Percentiles rank a stretch among this genome's conserved stretches.
Evolutionary conservation across 129 eudicot species (phyloP).

Genomic region (Erigeron canadensis): DNA sequence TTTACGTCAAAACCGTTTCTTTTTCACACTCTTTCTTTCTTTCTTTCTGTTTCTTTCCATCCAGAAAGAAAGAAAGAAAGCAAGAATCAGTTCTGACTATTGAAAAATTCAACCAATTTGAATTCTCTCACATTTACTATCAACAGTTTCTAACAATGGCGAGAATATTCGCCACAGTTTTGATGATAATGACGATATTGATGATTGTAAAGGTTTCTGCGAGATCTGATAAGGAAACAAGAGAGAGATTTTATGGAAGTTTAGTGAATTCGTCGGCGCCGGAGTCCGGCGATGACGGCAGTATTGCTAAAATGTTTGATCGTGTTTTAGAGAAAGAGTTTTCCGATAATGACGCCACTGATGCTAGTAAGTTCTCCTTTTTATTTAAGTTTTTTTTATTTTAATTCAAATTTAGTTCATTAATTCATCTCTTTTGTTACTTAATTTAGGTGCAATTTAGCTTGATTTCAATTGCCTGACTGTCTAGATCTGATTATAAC

Average conservation of each 20-base stretch:
- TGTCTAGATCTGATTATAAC: too few relatives aligned
- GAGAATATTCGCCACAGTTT: not conserved
- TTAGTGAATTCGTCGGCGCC: slow-evolving; percentile 73
- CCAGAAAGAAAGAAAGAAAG: not conserved
- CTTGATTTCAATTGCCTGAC: too few relatives aligned
- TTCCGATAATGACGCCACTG: slow-evolving; percentile 81
- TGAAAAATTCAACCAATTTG: slow-evolving; percentile 1
- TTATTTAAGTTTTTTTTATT: too few relatives aligned
- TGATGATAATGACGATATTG: not conserved
- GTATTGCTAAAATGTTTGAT: slow-evolving; percentile 86
- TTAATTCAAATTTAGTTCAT: too few relatives aligned
- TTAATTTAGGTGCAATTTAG: too few relatives aligned
- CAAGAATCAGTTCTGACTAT: slow-evolving; percentile 16
- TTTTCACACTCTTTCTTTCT: not conserved
- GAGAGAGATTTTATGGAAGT: slow-evolving; percentile 82
- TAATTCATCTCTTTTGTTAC: too few relatives aligned
- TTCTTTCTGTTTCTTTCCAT: not conserved
- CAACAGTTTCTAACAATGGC: too few relatives aligned
- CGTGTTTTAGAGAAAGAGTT: slow-evolving; percentile 86
- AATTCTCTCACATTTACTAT: too few relatives aligned
- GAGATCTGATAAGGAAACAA: slow-evolving; percentile 76
- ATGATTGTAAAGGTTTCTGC: slow-evolving; percentile 22
- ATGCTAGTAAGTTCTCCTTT: slow-evolving; percentile 42
- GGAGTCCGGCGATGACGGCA: slow-evolving; percentile 61
- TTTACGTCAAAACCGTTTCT: slow-evolving; percentile 30